Conservation (phyloP, 305 asterid species). For the Salvia sclarea region DNA sequence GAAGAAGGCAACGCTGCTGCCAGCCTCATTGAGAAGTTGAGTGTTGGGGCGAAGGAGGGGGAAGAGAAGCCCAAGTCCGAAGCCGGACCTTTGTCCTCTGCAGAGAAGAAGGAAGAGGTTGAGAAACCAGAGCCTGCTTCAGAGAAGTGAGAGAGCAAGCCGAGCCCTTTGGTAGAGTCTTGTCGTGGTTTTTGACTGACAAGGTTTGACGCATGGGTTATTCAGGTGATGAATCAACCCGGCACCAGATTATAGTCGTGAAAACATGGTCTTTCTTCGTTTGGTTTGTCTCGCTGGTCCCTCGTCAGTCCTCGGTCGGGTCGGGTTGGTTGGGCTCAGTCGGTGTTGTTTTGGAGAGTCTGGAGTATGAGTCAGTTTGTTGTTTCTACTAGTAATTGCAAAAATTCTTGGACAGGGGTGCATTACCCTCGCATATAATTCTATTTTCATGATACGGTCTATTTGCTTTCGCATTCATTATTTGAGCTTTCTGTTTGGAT, state of each 20-base stretch:
- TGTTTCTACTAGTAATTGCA: constrained; percentile 10
- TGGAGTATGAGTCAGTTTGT: constrained; percentile 3
- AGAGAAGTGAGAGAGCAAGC: constrained; percentile 31
- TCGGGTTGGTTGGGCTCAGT: not conserved
- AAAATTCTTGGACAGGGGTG: constrained; percentile 30
- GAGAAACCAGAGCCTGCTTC: constrained; percentile 39
- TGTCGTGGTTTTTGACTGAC: constrained; percentile 32
- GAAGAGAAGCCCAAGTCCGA: constrained; percentile 47
- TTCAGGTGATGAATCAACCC: constrained; percentile 38
- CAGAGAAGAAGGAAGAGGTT: constrained; percentile 38
- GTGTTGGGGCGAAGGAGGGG: constrained; percentile 46
- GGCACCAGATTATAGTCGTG: constrained; percentile 22
- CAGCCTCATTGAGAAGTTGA: constrained; percentile 58
- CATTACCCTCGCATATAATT: constrained; percentile 31
- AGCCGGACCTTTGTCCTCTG: constrained; percentile 33
- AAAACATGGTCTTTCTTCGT: constrained; percentile 26
- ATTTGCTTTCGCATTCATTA: not conserved
- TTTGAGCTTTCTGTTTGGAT: not conserved
- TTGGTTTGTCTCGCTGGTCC: constrained; percentile 34
- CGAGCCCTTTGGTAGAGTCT: constrained; percentile 27
- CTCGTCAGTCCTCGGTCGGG: not conserved
- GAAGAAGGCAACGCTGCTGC: constrained; percentile 66
- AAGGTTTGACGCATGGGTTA: constrained; percentile 37
- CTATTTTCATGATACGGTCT: not conserved
- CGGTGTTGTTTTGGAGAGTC: constrained; percentile 21